Evolutionary conservation across 345 rosid genomes (phyloP).

Genomic region (Zanthoxylum bungeanum): DNA sequence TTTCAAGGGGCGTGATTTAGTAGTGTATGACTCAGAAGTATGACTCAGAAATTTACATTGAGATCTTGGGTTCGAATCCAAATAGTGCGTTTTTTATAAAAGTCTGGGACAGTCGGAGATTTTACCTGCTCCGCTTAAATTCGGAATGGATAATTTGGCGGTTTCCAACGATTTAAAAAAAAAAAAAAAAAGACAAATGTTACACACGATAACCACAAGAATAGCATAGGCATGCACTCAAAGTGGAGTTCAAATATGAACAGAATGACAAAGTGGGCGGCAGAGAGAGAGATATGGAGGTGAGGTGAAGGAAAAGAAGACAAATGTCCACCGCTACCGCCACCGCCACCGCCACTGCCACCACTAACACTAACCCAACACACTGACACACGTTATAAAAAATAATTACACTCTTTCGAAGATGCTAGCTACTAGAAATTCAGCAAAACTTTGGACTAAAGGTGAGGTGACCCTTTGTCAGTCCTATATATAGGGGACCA

Average conservation of each 20-base stretch:
- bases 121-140: no score
- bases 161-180: no score
- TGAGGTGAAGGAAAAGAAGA: background rate
- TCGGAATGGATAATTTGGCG: no score
- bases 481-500: constrained; percentile 18
- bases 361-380: background rate
- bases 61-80: no score
- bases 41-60: no score
- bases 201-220: background rate
- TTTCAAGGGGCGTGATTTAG: no score
- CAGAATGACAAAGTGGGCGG: background rate
- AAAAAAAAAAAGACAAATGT: background rate
- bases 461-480: background rate
- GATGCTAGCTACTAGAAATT: constrained; percentile 26
- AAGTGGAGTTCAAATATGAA: background rate
- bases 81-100: no score
- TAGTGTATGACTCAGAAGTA: no score
- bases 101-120: no score
- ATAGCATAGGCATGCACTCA: background rate
- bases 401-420: background rate
- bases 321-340: background rate
- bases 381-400: no score
- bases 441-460: background rate
- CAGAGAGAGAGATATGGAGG: background rate
- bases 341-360: constrained; percentile 14